Evolutionary conservation across 164 flowering plant species (phyloP), one percentile per base, ranked within the genome.

Genomic region (Taxillus chinensis): DNA sequence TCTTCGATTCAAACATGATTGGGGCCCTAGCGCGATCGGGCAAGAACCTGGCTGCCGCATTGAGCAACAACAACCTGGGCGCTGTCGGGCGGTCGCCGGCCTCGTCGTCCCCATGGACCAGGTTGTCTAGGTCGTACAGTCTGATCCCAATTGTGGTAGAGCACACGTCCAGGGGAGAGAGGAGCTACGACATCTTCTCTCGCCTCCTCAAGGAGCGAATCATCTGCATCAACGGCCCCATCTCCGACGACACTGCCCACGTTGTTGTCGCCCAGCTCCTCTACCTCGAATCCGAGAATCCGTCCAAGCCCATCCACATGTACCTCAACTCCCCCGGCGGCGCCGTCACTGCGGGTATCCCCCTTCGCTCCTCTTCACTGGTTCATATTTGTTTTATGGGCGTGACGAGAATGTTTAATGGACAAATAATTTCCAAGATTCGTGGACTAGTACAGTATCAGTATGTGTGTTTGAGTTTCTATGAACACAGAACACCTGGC

Each of bases 311-410:
- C 38, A 85, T 90, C 59, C 59, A 83, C 76, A 78, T 92, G 89
- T 90, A 92, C 68, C 84, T 92, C 65, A 92, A 92, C 55, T 90
- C 97, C 66, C 97, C 98, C 41, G 98, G 98, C 37, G 98, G 98
- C 65, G 82, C 78, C 17, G 96, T 92, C 65, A 86, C 96, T 8
- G 96, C 98, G n/a, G 97, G 98, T 85, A 5, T 4, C 39, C 11
- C 12, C 2, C 61, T 37, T 63, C 41, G 9, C 58, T 50, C 51
- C 13, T 11, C 13, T 48, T 48, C 13, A 8, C 51, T 5, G 27
- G 27, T 27, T 27, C 27, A 27, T 27, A 27, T 27, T 27, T 27
- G 27, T 27, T 27, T 27, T 27, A 27, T 27, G n/a, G n/a, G n/a
- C n/a, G n/a, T n/a, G n/a, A n/a, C n/a, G n/a, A n/a, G n/a, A n/a